A percentile compares a stretch with the other conserved stretches of the same genome.
Conservation (phyloP, 139 green algal genomes). For the Mychonastes homosphaera region DNA sequence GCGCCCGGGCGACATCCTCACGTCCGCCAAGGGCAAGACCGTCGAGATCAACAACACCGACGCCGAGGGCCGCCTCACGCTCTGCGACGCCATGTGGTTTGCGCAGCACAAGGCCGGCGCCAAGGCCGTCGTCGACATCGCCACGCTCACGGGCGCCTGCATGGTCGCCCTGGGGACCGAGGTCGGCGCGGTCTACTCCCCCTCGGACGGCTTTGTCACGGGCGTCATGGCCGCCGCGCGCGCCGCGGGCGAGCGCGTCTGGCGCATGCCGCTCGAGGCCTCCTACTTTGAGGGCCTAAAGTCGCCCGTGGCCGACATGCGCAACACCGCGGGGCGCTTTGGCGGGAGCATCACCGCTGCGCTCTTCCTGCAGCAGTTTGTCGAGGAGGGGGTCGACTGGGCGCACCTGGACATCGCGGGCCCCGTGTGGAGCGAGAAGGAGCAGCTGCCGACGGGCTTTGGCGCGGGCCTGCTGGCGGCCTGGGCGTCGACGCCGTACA, state of each 20-base stretch:
- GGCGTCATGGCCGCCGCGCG: constrained; percentile 30
- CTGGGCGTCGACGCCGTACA: constrained; percentile 50
- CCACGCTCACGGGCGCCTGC: constrained; percentile 90
- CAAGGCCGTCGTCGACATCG: constrained; percentile 77
- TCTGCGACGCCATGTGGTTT: constrained; percentile 91
- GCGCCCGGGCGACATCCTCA: constrained; percentile 89
- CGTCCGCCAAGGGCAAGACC: constrained; percentile 63
- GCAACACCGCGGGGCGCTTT: constrained; percentile 61
- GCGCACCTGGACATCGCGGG: constrained; percentile 90
- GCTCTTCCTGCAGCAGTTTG: constrained; percentile 85
- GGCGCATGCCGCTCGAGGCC: constrained; percentile 89
- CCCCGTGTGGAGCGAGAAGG: constrained; percentile 71
- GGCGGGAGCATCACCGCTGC: constrained; percentile 85
- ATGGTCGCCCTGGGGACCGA: constrained; percentile 82
- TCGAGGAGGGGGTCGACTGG: constrained; percentile 75
- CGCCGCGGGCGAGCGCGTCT: constrained; percentile 56
- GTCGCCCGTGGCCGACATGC: constrained; percentile 69
- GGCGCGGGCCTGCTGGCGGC: constrained; percentile 67
- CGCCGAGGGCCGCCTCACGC: constrained; percentile 86
- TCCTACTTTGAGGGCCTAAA: constrained; percentile 69
- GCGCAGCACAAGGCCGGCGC: constrained; percentile 48
- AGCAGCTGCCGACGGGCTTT: constrained; percentile 76
- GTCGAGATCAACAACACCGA: constrained; percentile 69
- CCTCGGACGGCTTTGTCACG: constrained; percentile 51
- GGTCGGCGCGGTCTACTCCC: constrained; percentile 69